These are phyloP conservation scores for Populus tremula DNA, from an alignment of 345 rosid species.

Conservation along the genomic window DNA sequence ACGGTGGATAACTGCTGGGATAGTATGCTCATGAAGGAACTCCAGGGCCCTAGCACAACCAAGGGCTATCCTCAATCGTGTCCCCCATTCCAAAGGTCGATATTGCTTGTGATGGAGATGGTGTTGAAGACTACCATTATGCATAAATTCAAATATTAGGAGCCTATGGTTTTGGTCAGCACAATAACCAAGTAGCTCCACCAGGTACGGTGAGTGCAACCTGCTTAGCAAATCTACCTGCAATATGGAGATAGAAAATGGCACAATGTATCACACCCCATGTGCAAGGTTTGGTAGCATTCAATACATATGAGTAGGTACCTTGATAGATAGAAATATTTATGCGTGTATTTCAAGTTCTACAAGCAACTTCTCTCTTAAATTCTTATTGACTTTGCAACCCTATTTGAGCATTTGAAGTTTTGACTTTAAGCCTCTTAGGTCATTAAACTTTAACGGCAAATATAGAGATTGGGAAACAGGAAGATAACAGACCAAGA, in stretches of 20 bases:
- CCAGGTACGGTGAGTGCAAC: constrained; percentile 72
- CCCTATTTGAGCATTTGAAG: background rate
- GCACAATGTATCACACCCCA: constrained; percentile 13
- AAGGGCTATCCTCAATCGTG: constrained; percentile 71
- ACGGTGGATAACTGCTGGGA: constrained; percentile 75
- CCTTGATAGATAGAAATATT: background rate
- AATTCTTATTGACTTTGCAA: constrained; percentile 8
- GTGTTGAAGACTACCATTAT: constrained; percentile 60
- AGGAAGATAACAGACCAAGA: background rate
- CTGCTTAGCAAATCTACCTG: constrained; percentile 90
- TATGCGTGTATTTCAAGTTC: background rate
- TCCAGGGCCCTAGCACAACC: constrained; percentile 83
- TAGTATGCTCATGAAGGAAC: constrained; percentile 68
- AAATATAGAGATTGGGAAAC: background rate
- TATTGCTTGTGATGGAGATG: constrained; percentile 50
- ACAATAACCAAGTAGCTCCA: constrained; percentile 86
- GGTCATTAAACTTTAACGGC: background rate
- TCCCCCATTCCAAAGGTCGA: constrained; percentile 63
- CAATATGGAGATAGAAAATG: constrained; percentile 12
- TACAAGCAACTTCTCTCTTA: background rate
- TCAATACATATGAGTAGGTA: background rate
- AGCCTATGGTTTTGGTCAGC: constrained; percentile 87
- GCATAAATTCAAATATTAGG: constrained; percentile 68
- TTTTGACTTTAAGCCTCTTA: background rate
- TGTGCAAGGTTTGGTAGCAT: constrained; percentile 25